Conservation (phyloP, 208 protist species). For the Herpetomonas samuelpessoai region DNA sequence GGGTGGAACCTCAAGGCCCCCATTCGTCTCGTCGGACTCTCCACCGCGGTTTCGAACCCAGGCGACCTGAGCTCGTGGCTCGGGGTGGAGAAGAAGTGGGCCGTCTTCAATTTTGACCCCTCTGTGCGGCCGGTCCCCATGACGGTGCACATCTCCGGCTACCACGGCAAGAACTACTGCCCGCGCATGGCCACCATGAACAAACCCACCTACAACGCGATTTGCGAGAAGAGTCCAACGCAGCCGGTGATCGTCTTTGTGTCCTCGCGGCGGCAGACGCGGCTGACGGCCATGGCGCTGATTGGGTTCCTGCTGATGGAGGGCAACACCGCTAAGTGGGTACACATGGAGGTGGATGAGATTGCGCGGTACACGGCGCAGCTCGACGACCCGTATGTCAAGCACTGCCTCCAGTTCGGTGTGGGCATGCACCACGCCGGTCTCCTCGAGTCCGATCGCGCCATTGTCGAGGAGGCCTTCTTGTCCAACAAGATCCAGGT, state of each 20-base stretch:
- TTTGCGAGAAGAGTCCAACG: conserved; percentile 90
- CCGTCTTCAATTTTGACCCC: conserved; percentile 99
- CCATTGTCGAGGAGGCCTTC: conserved; percentile 95
- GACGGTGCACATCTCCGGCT: conserved; percentile 96
- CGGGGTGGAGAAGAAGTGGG: conserved; percentile 90
- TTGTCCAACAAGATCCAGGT: conserved; percentile 94
- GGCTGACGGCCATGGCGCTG: conserved; percentile 98
- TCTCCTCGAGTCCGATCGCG: conserved; percentile 80
- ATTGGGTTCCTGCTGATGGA: conserved; percentile 94
- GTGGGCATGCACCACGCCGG: conserved; percentile 99
- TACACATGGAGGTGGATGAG: conserved; percentile 89
- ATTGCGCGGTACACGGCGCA: conserved; percentile 62
- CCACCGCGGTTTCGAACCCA: conserved; percentile 99
- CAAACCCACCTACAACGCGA: conserved; percentile 98
- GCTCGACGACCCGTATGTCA: conserved; percentile 89
- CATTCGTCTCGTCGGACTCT: conserved; percentile 98
- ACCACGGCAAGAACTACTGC: conserved; percentile 97
- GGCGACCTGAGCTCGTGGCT: conserved; percentile 98
- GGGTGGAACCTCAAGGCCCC: conserved; percentile 86
- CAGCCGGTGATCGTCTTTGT: conserved; percentile 99
- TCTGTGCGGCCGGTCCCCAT: conserved; percentile 98
- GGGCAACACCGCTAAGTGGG: conserved; percentile 93
- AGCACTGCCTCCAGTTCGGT: conserved; percentile 97
- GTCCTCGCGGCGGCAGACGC: conserved; percentile 97
- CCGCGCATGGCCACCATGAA: conserved; percentile 99